phyloP scores from a whole-genome alignment of 176 grass and related monocot genomes.

The Avena atlantica region DNA sequence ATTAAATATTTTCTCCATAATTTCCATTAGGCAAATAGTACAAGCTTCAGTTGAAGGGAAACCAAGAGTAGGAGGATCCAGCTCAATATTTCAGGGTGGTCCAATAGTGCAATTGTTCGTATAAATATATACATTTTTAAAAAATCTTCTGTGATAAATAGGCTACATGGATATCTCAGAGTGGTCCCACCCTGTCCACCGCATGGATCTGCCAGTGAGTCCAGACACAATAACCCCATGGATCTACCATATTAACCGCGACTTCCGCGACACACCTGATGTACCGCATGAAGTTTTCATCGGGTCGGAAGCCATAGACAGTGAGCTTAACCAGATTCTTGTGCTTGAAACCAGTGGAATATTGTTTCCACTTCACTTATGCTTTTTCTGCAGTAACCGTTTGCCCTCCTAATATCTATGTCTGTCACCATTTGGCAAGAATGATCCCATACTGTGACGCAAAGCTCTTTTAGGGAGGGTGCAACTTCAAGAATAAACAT shows the following conservation, averaged over 20 bases:
- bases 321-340: constrained; percentile 1
- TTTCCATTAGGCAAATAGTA: too few species aligned
- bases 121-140: too few species aligned
- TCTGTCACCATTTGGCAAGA: background rate
- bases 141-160: too few species aligned
- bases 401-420: background rate
- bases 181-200: too few species aligned
- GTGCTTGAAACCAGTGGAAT: background rate
- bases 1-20: too few species aligned
- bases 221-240: background rate
- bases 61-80: too few species aligned
- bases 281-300: background rate
- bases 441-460: background rate
- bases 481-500: constrained; percentile 20
- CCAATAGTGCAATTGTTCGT: too few species aligned
- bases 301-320: background rate
- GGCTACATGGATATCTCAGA: too few species aligned
- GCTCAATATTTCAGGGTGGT: too few species aligned
- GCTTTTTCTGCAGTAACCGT: background rate
- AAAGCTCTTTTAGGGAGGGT: background rate
- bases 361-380: background rate
- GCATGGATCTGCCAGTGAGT: too few species aligned
- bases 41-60: too few species aligned
- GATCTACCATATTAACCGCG: background rate
- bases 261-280: background rate